Evolutionary conservation across 169 alveolate species (phyloP), one percentile per base, ranked within the genome.

Genomic region (Theileria parva): DNA sequence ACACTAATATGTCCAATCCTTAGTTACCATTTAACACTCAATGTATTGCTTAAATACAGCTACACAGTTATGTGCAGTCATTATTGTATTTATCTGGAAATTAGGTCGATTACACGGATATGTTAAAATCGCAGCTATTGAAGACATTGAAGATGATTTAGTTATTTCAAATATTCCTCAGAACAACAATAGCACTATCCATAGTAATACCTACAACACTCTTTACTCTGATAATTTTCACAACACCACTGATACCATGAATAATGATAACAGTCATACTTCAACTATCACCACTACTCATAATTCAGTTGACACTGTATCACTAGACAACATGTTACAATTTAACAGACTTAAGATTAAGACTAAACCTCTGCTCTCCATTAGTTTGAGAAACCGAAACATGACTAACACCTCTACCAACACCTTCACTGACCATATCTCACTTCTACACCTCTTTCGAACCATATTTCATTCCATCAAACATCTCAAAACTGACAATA

Each of bases 31-130:
- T 44, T 0, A 13, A 44, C 53, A 44, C 19, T 44, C 19, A 4
- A 11, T 44, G 53, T 44, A 44, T 44, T n/a, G n/a, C n/a, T n/a
- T n/a, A n/a, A n/a, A n/a, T n/a, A n/a, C n/a, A n/a, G n/a, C n/a
- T n/a, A n/a, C 8, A 44, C 15, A 32, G 8, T 32, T 32, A 32
- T 32, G 8, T 44, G 8, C 7, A 66, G 2, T 66, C 7, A 50
- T 0, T 23, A 30, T 61, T 1, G 1, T 23, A 50, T 66, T 34
- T 1, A 57, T 11, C 70, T 13, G 0, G 3, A n/a, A 0, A 13
- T 23, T 53, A 73, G 80, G 80, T 19, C 66, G 80, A 15, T 51
- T 83, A 19, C 59, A 34, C 0, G 89, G 89, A 0, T 48, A 65
- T 32, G n/a, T 77, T 21, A 55, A 65, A 39, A 77, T 81, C 39